Base-by-base conservation (phyloP, 768 basidiomycete species). In the Mycena venus region DNA sequence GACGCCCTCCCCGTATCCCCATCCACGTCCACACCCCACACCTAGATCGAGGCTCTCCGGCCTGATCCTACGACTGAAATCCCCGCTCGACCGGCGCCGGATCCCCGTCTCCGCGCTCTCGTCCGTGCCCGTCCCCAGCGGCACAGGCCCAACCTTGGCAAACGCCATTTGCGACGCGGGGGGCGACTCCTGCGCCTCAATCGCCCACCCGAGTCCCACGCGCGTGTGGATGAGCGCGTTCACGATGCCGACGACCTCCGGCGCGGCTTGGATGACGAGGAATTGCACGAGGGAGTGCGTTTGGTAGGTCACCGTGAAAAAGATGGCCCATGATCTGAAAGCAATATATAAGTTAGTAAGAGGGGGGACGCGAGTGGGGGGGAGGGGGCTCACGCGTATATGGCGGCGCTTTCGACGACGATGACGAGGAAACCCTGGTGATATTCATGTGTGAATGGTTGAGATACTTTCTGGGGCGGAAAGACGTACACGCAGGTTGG, bases 181-280 rank as follows among this genome's bases (percentile, higher is more conserved):
- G 3, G 67, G 61, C 9, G 66, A 36, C 2, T 23, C 53, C 27
- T 69, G 73, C 29, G 73, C 68, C 29, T 70, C 68, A 36, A 74
- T 40, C 38, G 68, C 73, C 68, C 68, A 75, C 1, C 73, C 73
- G 40, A 75, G 73, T 21, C 73, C 73, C 3, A 75, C 73, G 21
- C 73, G 73, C 9, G 73, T 75, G 47, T 75, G 73, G 29, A 75
- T 74, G 2, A 74, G 67, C 32, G 73, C 73, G 53, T 74, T 74
- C 23, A 69, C 73, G 47, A 75, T 70, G 10, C 73, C 73, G 15
- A 75, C 68, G 47, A 75, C 49, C 64, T 59, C 47, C 29, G 73
- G 73, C 17, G 73, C 73, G 25, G 19, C 31, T 62, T 75, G 73
- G 63, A 75, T 75, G 27, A 67, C 73, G 47, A 70, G 3, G 64